Percentiles rank a stretch among this genome's conserved stretches.
Evolutionary conservation across 768 basidiomycete genomes (phyloP).

Genomic region (Trichaptum fuscoviolaceum): DNA sequence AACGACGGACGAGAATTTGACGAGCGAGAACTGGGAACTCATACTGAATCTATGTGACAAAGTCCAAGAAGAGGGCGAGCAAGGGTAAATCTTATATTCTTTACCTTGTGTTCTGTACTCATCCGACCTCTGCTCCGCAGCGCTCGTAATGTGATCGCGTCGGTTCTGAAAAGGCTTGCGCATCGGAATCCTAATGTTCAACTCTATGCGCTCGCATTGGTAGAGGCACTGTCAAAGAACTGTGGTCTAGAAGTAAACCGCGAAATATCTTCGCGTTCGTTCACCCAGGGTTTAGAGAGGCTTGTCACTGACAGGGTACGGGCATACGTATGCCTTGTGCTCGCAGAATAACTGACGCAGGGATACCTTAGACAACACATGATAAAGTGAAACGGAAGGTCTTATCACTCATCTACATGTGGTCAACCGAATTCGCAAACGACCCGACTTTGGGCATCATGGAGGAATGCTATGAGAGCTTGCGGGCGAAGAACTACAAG

Average conservation of each 20-base stretch:
- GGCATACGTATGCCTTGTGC: slow-evolving; percentile 8
- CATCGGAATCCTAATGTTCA: slow-evolving; percentile 98
- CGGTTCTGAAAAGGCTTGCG: slow-evolving; percentile 83
- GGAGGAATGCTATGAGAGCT: slow-evolving; percentile 78
- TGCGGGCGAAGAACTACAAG: slow-evolving; percentile 80
- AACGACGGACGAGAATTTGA: slow-evolving; percentile 96
- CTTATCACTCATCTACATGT: slow-evolving; percentile 66
- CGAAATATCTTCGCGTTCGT: slow-evolving; percentile 85
- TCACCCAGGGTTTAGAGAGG: slow-evolving; percentile 85
- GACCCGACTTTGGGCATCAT: slow-evolving; percentile 82
- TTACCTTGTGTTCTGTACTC: slow-evolving; percentile 7
- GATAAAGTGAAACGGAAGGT: slow-evolving; percentile 82
- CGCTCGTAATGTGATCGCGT: slow-evolving; percentile 78
- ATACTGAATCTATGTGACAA: slow-evolving; percentile 96
- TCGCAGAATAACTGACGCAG: slow-evolving; percentile 13
- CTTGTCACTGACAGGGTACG: slow-evolving; percentile 83
- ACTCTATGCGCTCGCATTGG: slow-evolving; percentile 82
- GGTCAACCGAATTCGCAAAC: slow-evolving; percentile 80
- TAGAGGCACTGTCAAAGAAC: slow-evolving; percentile 90
- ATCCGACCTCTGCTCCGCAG: slow-evolving; percentile 35
- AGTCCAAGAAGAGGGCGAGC: slow-evolving; percentile 82
- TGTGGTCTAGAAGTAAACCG: slow-evolving; percentile 74
- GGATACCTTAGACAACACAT: slow-evolving; percentile 70
- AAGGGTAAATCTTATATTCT: slow-evolving; percentile 53
- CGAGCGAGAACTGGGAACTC: slow-evolving; percentile 93